Evolutionary conservation across 495 filamentous ascomycete species (phyloP), one percentile per base, ranked within the genome.

Genomic region (Penicillium herquei): DNA sequence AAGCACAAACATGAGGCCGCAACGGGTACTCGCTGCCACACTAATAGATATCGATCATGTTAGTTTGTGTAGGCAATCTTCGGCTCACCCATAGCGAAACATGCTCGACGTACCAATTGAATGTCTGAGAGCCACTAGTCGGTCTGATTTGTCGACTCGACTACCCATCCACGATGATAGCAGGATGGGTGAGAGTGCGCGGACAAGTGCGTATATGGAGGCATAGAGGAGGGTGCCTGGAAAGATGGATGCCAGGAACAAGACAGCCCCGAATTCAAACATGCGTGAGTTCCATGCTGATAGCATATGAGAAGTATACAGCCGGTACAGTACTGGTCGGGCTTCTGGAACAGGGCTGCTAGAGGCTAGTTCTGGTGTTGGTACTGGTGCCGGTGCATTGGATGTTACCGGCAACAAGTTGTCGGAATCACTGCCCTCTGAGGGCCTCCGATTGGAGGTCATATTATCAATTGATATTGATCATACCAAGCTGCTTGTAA

Each of bases 251-350:
- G 86, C 85, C 16, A 87, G 76, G 66, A 83, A 88, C 11, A 86
- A 69, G 7, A 86, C 81, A 1, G 82, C 81, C 13, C 75, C 84
- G 51, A 86, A 85, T 60, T 89, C 86, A 67, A 88, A 90, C 46
- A 81, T 69, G 41, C 87, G 78, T 2, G 85, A 83, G 59, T 89
- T 90, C 86, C 85, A 90, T 49, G 86, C 81, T 6, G 85, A 88
- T 2, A 89, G 75, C 52, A 81, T 77, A 64, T 89, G 86, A 0
- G 85, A 84, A 17, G 74, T 68, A 55, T 86, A 86, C 0, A 82
- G 75, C 12, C 66, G 63, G 14, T 49, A 48, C 41, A 71, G 51
- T 9, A 73, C 64, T 9, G 63, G 30, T 9, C 41, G 59, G 11
- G 40, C 41, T 37, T 39, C 56, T 35, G 45, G 30, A 26, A 37